phyloP scores from a whole-genome alignment of 805 yeast species.

The Kazachstania bromeliacearum region DNA sequence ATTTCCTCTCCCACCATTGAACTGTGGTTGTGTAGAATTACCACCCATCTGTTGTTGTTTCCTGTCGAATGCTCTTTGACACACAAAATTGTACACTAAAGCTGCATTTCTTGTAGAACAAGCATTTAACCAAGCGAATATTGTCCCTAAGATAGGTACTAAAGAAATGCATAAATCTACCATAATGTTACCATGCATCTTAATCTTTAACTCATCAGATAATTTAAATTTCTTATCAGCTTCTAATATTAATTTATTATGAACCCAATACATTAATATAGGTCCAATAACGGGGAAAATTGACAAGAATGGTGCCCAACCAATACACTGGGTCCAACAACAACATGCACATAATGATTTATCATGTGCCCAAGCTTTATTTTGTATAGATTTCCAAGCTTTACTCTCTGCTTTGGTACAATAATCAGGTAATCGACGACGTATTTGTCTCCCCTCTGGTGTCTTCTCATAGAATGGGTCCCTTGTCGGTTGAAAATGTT shows the following conservation, averaged over 20 bases:
- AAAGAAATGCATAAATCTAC: slow-evolving; percentile 67
- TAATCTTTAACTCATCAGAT: slow-evolving; percentile 51
- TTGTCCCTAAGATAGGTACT: slow-evolving; percentile 71
- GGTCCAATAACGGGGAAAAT: slow-evolving; percentile 85
- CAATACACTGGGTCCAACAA: slow-evolving; percentile 59
- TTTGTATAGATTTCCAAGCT: slow-evolving; percentile 65
- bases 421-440: slow-evolving; percentile 37
- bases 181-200: slow-evolving; percentile 66
- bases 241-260: slow-evolving; percentile 49
- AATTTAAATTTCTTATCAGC: slow-evolving; percentile 50
- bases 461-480: slow-evolving; percentile 53
- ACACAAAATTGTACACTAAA: slow-evolving; percentile 43
- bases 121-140: slow-evolving; percentile 72
- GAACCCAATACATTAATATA: slow-evolving; percentile 65
- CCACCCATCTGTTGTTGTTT: not conserved
- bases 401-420: slow-evolving; percentile 51
- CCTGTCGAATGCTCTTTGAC: slow-evolving; percentile 16
- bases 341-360: slow-evolving; percentile 68
- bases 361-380: slow-evolving; percentile 82
- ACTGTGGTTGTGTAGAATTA: too few relatives aligned
- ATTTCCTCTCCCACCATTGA: too few relatives aligned
- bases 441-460: slow-evolving; percentile 32
- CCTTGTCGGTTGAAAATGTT: slow-evolving; percentile 26
- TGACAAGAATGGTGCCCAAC: slow-evolving; percentile 64
- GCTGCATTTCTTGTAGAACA: slow-evolving; percentile 90